phyloP scores from a whole-genome alignment of 345 rosid genomes.

The Camelina neglecta region DNA sequence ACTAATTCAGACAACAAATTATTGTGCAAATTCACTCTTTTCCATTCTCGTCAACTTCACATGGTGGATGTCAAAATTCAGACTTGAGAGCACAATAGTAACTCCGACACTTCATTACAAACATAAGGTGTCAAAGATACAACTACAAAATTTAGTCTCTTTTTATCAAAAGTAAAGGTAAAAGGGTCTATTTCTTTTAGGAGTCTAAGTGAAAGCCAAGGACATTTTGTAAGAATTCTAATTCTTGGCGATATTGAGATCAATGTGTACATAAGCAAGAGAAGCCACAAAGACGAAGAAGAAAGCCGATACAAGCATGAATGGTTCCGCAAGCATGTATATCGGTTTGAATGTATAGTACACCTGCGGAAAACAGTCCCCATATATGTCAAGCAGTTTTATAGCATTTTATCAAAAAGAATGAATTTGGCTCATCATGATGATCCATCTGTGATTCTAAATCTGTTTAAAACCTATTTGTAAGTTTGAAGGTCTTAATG shows the following conservation, averaged over 20 bases:
- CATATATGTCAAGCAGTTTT: background rate
- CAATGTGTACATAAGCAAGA: constrained; percentile 78
- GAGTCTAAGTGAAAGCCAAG: constrained; percentile 29
- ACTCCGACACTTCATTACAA: constrained; percentile 18
- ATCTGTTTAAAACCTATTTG: constrained; percentile 1
- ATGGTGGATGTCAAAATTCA: background rate
- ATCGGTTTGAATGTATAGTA: constrained; percentile 90
- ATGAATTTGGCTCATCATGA: background rate
- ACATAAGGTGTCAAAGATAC: constrained; percentile 10
- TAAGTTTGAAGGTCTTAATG: constrained; percentile 5
- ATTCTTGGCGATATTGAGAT: constrained; percentile 63
- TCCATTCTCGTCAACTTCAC: background rate
- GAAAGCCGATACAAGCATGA: constrained; percentile 77
- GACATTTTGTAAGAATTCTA: constrained; percentile 37
- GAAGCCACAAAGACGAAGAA: constrained; percentile 80
- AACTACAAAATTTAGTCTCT: constrained; percentile 31
- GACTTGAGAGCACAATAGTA: background rate
- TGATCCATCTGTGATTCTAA: background rate
- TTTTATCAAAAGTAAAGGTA: constrained; percentile 6
- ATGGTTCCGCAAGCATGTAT: constrained; percentile 98
- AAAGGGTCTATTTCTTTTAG: background rate
- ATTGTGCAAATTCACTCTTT: background rate
- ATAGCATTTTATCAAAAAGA: background rate
- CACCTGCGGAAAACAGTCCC: constrained; percentile 56
- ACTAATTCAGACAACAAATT: too few species aligned